Evolutionary conservation across 140 eudicot genomes (phyloP).

Genomic region (Anethum foeniculum): DNA sequence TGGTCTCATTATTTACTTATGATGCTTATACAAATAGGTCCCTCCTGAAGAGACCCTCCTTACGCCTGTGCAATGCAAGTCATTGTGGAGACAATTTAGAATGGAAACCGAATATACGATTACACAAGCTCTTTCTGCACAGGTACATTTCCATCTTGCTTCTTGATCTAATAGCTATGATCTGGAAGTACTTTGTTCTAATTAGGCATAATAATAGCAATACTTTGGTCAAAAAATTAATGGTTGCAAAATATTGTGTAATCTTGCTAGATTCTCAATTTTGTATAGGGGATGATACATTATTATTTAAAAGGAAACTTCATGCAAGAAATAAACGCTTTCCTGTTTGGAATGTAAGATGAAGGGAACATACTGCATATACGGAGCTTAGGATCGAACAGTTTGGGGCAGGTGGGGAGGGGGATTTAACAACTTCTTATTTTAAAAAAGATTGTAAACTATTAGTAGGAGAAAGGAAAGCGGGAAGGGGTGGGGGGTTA

Average conservation of each 20-base stretch:
- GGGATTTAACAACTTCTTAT: not conserved
- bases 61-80: slow-evolving; percentile 65
- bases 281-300: not conserved
- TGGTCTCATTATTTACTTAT: not conserved
- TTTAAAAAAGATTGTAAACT: not conserved
- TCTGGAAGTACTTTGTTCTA: not conserved
- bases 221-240: not conserved
- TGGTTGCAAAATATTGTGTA: not conserved
- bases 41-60: slow-evolving; percentile 42
- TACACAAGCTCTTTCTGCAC: slow-evolving; percentile 63
- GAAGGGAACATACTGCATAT: not conserved
- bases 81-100: slow-evolving; percentile 65
- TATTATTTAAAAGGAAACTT: not conserved
- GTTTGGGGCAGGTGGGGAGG: not conserved
- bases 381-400: not conserved
- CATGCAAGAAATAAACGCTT: not conserved
- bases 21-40: slow-evolving; percentile 23
- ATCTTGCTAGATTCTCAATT: slow-evolving; percentile 1
- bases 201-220: not conserved
- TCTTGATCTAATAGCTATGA: not conserved
- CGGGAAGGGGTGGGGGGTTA: not conserved
- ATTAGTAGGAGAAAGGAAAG: not conserved
- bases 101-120: slow-evolving; percentile 59
- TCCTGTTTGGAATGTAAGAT: not conserved
- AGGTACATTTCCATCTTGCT: slow-evolving; percentile 33